Evolutionary conservation across 2,329 filamentous ascomycete species (phyloP).

Genomic region (Cercospora zeina): DNA sequence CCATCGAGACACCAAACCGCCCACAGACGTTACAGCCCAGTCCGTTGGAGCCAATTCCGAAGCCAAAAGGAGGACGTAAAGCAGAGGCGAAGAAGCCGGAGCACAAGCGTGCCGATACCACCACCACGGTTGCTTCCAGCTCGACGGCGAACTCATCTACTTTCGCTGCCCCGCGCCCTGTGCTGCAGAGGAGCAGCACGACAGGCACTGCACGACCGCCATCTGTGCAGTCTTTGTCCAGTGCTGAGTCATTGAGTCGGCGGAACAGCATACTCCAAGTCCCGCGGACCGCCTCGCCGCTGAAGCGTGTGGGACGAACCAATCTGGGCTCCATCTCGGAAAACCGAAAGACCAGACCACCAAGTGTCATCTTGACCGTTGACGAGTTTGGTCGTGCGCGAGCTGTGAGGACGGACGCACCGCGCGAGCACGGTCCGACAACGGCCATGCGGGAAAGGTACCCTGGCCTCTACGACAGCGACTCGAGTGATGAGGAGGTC

Average conservation of each 20-base stretch:
- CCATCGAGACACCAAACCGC: background rate
- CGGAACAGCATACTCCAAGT: constrained; percentile 40
- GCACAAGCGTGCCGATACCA: constrained; percentile 45
- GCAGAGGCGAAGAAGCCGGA: constrained; percentile 30
- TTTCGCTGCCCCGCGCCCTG: constrained; percentile 10
- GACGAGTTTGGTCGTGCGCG: constrained; percentile 52
- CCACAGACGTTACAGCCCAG: constrained; percentile 38
- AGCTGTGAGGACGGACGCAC: constrained; percentile 36
- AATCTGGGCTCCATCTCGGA: constrained; percentile 51
- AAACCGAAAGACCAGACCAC: constrained; percentile 40
- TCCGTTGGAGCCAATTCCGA: constrained; percentile 16
- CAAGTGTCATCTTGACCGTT: constrained; percentile 48
- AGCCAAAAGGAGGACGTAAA: constrained; percentile 36
- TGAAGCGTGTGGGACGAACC: constrained; percentile 48
- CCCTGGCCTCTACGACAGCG: constrained; percentile 48
- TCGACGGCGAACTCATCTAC: constrained; percentile 30
- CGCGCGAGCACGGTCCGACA: constrained; percentile 40
- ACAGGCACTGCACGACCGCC: constrained; percentile 40
- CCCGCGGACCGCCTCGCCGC: constrained; percentile 49
- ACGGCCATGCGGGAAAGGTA: constrained; percentile 45
- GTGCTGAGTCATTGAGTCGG: constrained; percentile 31
- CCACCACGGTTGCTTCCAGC: constrained; percentile 43
- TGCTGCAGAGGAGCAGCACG: constrained; percentile 51
- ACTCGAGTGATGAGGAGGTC: constrained; percentile 36
- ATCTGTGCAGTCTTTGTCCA: constrained; percentile 33